These are phyloP conservation scores for Xerophyta viscosa DNA, from an alignment of 106 monocot species.

Conservation along the genomic window DNA sequence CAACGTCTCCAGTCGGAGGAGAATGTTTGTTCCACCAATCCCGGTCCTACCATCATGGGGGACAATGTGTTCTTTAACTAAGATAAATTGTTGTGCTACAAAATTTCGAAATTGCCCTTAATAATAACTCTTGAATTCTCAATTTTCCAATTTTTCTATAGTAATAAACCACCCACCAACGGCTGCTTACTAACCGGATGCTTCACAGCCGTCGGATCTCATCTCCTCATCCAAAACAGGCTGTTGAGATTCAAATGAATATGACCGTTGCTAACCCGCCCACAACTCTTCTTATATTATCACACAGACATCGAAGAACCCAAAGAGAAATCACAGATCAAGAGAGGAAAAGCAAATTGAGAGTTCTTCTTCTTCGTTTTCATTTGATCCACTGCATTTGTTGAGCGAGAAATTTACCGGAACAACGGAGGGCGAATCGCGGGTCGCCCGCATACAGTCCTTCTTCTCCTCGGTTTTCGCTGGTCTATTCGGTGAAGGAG, in stretches of 20 bases:
- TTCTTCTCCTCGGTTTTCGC: constrained; percentile 26
- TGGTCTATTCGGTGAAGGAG: constrained; percentile 17
- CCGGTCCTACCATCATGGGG: too few species aligned
- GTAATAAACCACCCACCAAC: too few species aligned
- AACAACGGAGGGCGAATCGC: constrained; percentile 13
- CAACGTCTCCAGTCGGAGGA: too few species aligned
- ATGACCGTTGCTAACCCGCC: not conserved
- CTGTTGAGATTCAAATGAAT: not conserved
- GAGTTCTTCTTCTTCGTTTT: not conserved
- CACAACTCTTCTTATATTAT: not conserved
- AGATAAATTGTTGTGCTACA: too few species aligned
- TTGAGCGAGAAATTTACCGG: constrained; percentile 3
- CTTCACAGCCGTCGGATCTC: not conserved
- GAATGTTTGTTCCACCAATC: too few species aligned
- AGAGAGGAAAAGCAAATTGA: not conserved
- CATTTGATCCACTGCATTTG: not conserved
- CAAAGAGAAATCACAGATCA: not conserved
- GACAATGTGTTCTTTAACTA: too few species aligned
- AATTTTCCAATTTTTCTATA: too few species aligned
- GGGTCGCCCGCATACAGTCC: constrained; percentile 16
- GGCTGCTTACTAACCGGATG: not conserved
- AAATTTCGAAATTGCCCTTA: too few species aligned
- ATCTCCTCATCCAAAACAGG: too few species aligned
- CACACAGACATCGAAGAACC: not conserved
- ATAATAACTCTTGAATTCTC: too few species aligned